phyloP scores from a whole-genome alignment of 2,329 filamentous ascomycete genomes.

The Paradendryphiella salina region DNA sequence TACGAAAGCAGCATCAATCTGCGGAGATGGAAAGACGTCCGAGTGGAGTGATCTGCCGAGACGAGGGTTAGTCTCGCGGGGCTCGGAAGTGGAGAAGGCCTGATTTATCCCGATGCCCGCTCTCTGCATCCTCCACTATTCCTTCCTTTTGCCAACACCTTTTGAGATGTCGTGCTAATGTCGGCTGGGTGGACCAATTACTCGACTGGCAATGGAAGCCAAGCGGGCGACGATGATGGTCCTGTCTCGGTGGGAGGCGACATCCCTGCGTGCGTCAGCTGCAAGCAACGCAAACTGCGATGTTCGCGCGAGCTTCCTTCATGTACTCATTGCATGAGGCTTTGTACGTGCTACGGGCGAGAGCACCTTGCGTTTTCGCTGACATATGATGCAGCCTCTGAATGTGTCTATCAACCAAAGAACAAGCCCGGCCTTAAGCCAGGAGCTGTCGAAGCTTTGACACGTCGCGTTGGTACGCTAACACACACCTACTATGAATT shows the following conservation, averaged over 20 bases:
- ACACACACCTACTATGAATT: not conserved
- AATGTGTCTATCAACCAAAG: conserved; percentile 39
- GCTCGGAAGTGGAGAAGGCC: conserved; percentile 25
- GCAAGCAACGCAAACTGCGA: conserved; percentile 40
- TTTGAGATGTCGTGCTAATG: conserved; percentile 34
- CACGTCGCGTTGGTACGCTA: conserved; percentile 38
- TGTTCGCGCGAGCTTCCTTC: conserved; percentile 39
- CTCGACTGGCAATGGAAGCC: conserved; percentile 31
- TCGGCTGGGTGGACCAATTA: conserved; percentile 41
- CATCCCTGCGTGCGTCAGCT: conserved; percentile 37
- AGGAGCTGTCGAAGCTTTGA: conserved; percentile 41
- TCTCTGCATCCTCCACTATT: conserved; percentile 28
- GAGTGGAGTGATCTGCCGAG: conserved; percentile 23
- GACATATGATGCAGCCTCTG: conserved; percentile 26
- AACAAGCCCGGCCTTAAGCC: conserved; percentile 43
- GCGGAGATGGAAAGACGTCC: not conserved
- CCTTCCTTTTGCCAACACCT: conserved; percentile 19
- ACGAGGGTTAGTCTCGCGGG: conserved; percentile 27
- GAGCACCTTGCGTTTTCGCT: conserved; percentile 5
- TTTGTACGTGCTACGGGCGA: conserved; percentile 28
- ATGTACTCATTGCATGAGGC: conserved; percentile 40
- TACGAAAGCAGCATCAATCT: not conserved
- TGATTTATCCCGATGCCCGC: conserved; percentile 36
- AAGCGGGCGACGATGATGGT: conserved; percentile 32
- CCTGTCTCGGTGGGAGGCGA: conserved; percentile 33